phyloP scores from a whole-genome alignment of 2,329 filamentous ascomycete genomes.

The Chaetomium strumarium region DNA sequence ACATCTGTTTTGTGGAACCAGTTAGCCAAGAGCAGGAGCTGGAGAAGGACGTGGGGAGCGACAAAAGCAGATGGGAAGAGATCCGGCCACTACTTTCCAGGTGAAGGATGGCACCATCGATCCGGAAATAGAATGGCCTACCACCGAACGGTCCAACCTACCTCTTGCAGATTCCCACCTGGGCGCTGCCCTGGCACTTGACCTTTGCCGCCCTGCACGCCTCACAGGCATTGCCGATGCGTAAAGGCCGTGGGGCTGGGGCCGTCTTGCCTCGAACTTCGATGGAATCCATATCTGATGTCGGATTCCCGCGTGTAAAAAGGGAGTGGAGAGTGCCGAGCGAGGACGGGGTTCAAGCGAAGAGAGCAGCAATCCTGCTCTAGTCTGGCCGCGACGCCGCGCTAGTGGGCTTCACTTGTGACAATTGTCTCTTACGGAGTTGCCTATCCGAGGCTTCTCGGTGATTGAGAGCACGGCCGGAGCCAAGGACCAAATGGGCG shows the following conservation, averaged over 20 bases:
- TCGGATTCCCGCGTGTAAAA: background rate
- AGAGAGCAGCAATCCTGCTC: background rate
- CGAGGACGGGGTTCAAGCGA: background rate
- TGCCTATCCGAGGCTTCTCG: conserved; percentile 11
- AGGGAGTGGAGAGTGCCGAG: background rate
- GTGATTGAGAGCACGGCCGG: conserved; percentile 1
- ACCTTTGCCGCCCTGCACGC: conserved; percentile 49
- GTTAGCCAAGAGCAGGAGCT: background rate
- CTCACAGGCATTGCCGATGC: conserved; percentile 46
- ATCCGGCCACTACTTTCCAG: background rate
- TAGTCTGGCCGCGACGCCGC: no score
- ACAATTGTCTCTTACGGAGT: background rate
- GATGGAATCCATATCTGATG: conserved; percentile 2
- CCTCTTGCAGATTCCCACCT: conserved; percentile 47
- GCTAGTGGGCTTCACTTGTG: background rate
- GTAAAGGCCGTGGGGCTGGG: conserved; percentile 23
- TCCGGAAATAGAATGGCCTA: background rate
- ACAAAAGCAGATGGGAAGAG: background rate
- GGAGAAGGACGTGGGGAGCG: background rate
- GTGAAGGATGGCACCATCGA: background rate
- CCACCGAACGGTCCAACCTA: conserved; percentile 26
- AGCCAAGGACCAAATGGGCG: background rate
- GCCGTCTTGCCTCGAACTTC: conserved; percentile 13
- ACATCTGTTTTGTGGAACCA: conserved; percentile 35
- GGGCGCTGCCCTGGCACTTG: conserved; percentile 44